A percentile compares a stretch with the other conserved stretches of the same genome.
Evolutionary conservation across 352 stramenopile genomes (phyloP).

Genomic region (Phytophthora crassamura): DNA sequence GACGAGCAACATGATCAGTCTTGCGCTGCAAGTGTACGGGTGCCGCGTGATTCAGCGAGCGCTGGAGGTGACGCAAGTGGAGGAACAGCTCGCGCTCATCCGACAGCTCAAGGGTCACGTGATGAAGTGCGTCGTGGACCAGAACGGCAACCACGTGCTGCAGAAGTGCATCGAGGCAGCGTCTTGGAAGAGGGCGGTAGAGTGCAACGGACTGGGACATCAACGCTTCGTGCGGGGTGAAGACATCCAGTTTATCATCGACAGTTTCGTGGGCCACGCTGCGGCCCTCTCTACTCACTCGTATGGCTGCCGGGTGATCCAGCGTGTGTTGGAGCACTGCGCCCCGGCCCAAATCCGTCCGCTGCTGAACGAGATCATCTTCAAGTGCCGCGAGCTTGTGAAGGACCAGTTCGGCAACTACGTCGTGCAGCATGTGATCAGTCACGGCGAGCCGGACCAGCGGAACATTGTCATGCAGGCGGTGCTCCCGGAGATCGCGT

Average conservation of each 20-base stretch:
- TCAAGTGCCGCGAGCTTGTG: constrained; percentile 85
- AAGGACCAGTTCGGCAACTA: constrained; percentile 99
- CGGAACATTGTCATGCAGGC: constrained; percentile 83
- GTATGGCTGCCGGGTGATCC: constrained; percentile 98
- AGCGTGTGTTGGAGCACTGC: constrained; percentile 97
- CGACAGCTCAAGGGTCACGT: constrained; percentile 82
- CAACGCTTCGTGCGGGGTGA: constrained; percentile 66
- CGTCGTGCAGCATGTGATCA: constrained; percentile 98
- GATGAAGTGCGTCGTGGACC: constrained; percentile 96
- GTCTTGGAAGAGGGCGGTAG: constrained; percentile 54
- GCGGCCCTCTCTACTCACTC: constrained; percentile 94
- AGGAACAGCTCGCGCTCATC: constrained; percentile 82
- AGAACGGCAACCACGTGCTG: constrained; percentile 99
- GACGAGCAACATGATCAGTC: constrained; percentile 93
- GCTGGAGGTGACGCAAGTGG: constrained; percentile 75
- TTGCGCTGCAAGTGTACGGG: constrained; percentile 96
- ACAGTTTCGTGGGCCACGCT: constrained; percentile 94
- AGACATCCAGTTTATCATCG: constrained; percentile 98
- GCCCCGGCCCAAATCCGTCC: constrained; percentile 89
- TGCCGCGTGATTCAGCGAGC: constrained; percentile 98
- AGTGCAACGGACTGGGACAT: constrained; percentile 24
- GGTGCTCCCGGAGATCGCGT: constrained; percentile 88
- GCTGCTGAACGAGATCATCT: constrained; percentile 95
- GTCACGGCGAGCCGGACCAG: constrained; percentile 91
- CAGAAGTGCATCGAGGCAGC: constrained; percentile 98